phyloP scores from a whole-genome alignment of 2,329 filamentous ascomycete genomes.

The Aspergillus tamarii region DNA sequence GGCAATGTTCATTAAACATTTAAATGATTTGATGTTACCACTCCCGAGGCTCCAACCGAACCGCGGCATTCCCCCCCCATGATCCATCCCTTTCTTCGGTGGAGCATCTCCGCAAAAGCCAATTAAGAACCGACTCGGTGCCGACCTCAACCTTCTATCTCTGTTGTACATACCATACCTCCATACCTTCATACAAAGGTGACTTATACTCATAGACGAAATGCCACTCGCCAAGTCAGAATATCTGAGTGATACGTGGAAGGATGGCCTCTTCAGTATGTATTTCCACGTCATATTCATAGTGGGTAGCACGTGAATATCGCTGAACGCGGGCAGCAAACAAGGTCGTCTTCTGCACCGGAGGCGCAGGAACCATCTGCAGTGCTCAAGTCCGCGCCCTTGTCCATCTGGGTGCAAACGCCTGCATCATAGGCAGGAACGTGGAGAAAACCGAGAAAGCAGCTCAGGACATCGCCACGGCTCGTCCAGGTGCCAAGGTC shows the following conservation, averaged over 20 bases:
- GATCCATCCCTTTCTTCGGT: background rate
- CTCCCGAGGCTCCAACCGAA: background rate
- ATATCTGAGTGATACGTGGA: constrained; percentile 83
- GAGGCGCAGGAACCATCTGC: constrained; percentile 91
- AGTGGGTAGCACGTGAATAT: background rate
- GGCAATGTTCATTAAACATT: background rate
- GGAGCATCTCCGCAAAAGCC: constrained; percentile 2
- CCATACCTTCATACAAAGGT: background rate
- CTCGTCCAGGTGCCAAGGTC: constrained; percentile 77
- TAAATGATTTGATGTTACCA: background rate
- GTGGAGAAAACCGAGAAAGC: constrained; percentile 81
- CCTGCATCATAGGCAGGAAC: constrained; percentile 91
- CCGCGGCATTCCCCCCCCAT: background rate
- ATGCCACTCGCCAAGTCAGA: constrained; percentile 60
- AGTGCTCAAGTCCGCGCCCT: constrained; percentile 90
- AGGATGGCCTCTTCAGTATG: constrained; percentile 82
- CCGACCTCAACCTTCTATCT: background rate
- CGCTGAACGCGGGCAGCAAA: constrained; percentile 58
- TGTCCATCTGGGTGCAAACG: constrained; percentile 87
- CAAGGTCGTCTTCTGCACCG: constrained; percentile 93
- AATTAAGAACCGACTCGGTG: background rate
- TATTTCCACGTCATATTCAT: background rate
- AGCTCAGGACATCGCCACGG: constrained; percentile 80
- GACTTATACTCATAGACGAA: background rate
- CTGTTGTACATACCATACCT: background rate